These are phyloP conservation scores for Capsicum pubescens DNA, from an alignment of 257 asterid genomes.

Conservation along the genomic window DNA sequence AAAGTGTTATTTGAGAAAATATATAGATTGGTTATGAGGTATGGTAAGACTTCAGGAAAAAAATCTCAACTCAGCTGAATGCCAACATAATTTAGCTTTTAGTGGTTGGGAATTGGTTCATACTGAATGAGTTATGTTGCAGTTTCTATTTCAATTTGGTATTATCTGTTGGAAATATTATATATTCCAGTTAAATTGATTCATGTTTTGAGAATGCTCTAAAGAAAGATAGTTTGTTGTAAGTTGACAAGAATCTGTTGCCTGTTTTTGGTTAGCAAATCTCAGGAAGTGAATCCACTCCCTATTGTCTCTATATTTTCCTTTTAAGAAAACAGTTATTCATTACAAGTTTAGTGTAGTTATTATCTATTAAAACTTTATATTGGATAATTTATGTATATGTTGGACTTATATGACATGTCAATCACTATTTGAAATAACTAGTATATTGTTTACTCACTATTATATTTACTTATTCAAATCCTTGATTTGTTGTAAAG, in stretches of 20 bases:
- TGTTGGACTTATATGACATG: too few relatives aligned
- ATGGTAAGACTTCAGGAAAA: not conserved
- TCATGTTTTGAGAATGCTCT: conserved; percentile 68
- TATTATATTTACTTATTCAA: too few relatives aligned
- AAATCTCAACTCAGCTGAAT: not conserved
- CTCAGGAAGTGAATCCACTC: not conserved
- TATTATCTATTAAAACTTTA: too few relatives aligned
- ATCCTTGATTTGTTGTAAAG: too few relatives aligned
- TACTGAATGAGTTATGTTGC: not conserved
- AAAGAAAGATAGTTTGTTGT: conserved; percentile 61
- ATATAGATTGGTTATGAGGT: not conserved
- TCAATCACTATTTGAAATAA: too few relatives aligned
- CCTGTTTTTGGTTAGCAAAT: not conserved
- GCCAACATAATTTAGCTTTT: not conserved
- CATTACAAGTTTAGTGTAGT: too few relatives aligned
- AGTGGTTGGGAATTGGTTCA: not conserved
- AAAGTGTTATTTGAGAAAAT: not conserved
- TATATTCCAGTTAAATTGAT: conserved; percentile 33
- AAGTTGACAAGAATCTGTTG: conserved; percentile 16
- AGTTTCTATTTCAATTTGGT: not conserved
- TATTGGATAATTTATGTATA: too few relatives aligned
- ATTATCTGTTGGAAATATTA: not conserved
- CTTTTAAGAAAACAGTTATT: too few relatives aligned
- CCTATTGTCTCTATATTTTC: too few relatives aligned
- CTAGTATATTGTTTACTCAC: too few relatives aligned